Conservation (phyloP, 164 flowering plant genomes). For the Protea cynaroides region DNA sequence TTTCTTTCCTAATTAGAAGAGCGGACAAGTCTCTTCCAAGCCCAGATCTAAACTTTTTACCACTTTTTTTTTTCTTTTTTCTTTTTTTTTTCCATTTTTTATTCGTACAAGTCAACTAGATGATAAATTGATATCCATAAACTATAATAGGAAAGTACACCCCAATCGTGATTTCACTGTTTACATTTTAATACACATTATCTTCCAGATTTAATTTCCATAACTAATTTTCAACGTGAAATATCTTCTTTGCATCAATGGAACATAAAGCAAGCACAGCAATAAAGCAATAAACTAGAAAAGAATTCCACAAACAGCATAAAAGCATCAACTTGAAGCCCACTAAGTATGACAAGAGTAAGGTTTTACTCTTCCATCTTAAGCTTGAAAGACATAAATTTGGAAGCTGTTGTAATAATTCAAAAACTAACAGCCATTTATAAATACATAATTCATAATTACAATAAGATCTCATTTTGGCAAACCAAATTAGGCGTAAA, state of each 20-base stretch:
- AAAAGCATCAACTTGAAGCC: not conserved
- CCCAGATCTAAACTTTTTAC: not conserved
- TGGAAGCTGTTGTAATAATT: no score
- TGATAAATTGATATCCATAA: not conserved
- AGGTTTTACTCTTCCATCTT: not conserved
- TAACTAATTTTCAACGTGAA: not conserved
- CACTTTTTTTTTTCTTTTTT: no score
- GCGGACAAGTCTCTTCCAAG: not conserved
- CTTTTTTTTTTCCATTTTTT: no score
- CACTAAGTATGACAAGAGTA: not conserved
- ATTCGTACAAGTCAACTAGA: no score
- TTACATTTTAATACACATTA: not conserved
- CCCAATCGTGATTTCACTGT: not conserved
- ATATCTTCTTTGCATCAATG: not conserved
- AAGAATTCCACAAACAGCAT: no score
- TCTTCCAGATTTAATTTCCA: not conserved
- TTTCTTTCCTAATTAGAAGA: no score
- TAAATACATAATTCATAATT: no score
- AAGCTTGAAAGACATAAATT: no score
- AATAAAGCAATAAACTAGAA: no score
- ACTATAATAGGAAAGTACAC: not conserved
- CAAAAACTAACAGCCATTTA: no score
- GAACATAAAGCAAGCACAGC: not conserved
- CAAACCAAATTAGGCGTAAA: not conserved
- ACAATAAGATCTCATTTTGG: not conserved